Evolutionary conservation across 2,329 filamentous ascomycete genomes (phyloP).

Genomic region (Trichoderma sp.): DNA sequence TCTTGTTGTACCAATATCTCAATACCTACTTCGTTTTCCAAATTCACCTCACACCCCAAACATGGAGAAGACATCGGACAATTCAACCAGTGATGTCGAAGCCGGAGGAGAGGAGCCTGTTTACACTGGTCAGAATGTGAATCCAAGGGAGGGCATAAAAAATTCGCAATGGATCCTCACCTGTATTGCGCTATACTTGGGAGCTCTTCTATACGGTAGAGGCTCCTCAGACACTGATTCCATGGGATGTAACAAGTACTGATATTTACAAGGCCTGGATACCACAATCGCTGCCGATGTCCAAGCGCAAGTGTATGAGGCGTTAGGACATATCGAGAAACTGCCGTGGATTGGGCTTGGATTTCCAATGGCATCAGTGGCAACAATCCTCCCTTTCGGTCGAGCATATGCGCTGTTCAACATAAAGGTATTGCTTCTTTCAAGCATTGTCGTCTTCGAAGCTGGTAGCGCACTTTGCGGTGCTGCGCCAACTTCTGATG

Average conservation of each 20-base stretch:
- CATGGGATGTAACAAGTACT: neutral
- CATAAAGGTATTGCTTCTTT: slow-evolving; percentile 40
- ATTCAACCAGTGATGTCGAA: neutral
- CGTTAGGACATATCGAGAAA: slow-evolving; percentile 37
- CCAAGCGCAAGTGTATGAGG: slow-evolving; percentile 41
- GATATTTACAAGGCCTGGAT: neutral
- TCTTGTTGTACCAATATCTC: neutral
- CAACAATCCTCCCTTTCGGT: slow-evolving; percentile 37
- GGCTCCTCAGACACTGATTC: slow-evolving; percentile 28
- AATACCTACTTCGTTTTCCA: neutral
- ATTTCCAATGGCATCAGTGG: slow-evolving; percentile 42
- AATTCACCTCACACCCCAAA: neutral
- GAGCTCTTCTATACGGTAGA: slow-evolving; percentile 3
- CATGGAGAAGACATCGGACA: neutral
- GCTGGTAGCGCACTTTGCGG: slow-evolving; percentile 39
- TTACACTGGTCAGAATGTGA: neutral
- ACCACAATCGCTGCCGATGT: slow-evolving; percentile 52
- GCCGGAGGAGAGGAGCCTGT: neutral
- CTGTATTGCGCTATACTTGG: neutral
- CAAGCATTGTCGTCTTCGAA: slow-evolving; percentile 27
- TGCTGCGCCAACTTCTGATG: slow-evolving; percentile 42
- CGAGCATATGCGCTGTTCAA: slow-evolving; percentile 42
- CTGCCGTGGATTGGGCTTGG: slow-evolving; percentile 41
- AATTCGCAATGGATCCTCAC: neutral
- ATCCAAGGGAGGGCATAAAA: neutral